Percentiles rank a stretch among this genome's conserved stretches.
Evolutionary conservation across 305 asterid genomes (phyloP).

Genomic region (Fraxinus angustifolia): DNA sequence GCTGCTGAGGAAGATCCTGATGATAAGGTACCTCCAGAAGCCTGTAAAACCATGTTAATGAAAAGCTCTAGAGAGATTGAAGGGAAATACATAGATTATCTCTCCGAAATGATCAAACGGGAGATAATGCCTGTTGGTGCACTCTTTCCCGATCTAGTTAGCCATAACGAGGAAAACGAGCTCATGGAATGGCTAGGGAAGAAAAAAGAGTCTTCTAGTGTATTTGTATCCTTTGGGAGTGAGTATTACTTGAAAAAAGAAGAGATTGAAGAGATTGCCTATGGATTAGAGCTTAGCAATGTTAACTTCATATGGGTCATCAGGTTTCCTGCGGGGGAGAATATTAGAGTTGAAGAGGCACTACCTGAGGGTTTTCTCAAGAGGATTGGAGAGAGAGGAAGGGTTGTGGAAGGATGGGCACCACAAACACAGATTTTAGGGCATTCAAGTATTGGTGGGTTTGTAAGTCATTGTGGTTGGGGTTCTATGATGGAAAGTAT

Average conservation of each 20-base stretch:
- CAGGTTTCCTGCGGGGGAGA: not conserved
- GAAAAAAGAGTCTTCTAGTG: not conserved
- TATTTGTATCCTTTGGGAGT: constrained; percentile 2
- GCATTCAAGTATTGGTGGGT: not conserved
- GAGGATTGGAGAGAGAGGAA: constrained; percentile 2
- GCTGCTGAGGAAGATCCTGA: not conserved
- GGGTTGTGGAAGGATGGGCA: not conserved
- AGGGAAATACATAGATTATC: not conserved
- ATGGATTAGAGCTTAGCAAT: constrained; percentile 1
- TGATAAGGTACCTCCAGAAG: not conserved
- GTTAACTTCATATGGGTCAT: constrained; percentile 2
- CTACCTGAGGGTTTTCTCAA: not conserved
- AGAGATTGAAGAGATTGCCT: not conserved
- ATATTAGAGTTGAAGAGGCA: not conserved
- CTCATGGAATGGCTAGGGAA: not conserved
- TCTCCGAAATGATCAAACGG: not conserved
- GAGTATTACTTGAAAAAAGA: constrained; percentile 2
- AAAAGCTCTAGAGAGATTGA: not conserved
- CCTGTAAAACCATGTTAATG: not conserved
- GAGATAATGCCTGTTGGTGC: not conserved
- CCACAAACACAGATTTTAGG: not conserved
- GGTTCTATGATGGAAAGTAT: not conserved
- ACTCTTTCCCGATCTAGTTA: not conserved
- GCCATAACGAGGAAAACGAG: not conserved
- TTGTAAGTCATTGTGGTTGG: constrained; percentile 3